Evolutionary conservation across 371 early-diverging fungal genomes (phyloP).

Genomic region (Mortierella sp.): DNA sequence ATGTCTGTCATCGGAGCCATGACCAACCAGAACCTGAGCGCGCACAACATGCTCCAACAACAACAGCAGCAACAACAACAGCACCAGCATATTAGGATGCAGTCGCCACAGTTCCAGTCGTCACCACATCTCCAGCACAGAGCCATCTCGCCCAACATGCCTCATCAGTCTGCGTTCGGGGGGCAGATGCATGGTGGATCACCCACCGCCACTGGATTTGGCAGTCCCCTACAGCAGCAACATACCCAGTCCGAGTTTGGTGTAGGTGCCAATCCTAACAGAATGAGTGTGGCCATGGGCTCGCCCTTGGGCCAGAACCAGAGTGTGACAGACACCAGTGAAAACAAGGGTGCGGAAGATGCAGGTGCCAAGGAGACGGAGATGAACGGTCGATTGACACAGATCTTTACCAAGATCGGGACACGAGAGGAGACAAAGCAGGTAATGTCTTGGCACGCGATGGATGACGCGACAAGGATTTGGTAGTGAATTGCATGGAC

Average conservation of each 20-base stretch:
- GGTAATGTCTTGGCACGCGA: conserved; percentile 37
- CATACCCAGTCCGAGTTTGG: conserved; percentile 25
- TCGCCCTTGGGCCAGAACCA: background rate
- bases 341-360: conserved; percentile 17
- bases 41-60: conserved; percentile 38
- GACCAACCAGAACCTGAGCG: conserved; percentile 45
- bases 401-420: conserved; percentile 80
- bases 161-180: conserved; percentile 25
- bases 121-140: conserved; percentile 22
- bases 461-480: background rate
- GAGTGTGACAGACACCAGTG: conserved; percentile 5
- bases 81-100: background rate
- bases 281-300: conserved; percentile 35
- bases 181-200: conserved; percentile 13
- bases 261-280: conserved; percentile 19
- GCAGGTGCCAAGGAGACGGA: conserved; percentile 57
- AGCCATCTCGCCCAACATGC: conserved; percentile 20
- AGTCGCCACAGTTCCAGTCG: conserved; percentile 28
- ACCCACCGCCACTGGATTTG: conserved; percentile 15
- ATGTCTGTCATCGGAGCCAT: conserved; percentile 32
- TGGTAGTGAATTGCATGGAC: no score
- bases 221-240: conserved; percentile 10
- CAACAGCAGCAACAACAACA: conserved; percentile 24
- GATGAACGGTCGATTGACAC: conserved; percentile 66
- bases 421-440: conserved; percentile 81